phyloP scores from a whole-genome alignment of 2,329 filamentous ascomycete genomes.

The Thelonectria blattea region DNA sequence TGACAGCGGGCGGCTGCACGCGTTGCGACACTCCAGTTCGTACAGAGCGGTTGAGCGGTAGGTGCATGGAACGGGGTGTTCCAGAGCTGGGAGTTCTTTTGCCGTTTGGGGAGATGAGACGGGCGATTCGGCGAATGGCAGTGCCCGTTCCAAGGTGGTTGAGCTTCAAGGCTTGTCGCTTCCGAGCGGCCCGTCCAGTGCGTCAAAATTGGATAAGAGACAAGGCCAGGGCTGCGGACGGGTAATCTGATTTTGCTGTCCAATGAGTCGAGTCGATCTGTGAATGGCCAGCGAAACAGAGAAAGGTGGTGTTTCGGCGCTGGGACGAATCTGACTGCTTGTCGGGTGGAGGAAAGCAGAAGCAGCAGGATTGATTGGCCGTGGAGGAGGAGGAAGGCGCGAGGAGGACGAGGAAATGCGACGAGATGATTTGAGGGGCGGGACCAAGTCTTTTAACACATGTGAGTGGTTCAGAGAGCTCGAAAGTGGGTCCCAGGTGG shows the following conservation, averaged over 20 bases:
- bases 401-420: conserved; percentile 52
- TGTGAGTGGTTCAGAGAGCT: conserved; percentile 60
- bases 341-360: conserved; percentile 44
- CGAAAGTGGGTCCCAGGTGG: conserved; percentile 43
- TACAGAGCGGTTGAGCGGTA: not conserved
- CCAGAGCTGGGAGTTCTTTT: conserved; percentile 5
- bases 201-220: conserved; percentile 16
- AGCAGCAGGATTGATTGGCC: conserved; percentile 54
- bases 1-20: conserved; percentile 5
- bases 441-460: conserved; percentile 50
- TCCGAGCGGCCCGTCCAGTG: conserved; percentile 14
- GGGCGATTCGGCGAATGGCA: conserved; percentile 21
- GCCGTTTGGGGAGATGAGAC: conserved; percentile 23
- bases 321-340: conserved; percentile 42
- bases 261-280: conserved; percentile 36
- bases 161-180: conserved; percentile 20
- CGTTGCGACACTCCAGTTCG: not conserved
- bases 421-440: conserved; percentile 60
- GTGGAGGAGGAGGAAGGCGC: conserved; percentile 47
- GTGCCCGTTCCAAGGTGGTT: conserved; percentile 9
- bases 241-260: conserved; percentile 18
- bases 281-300: conserved; percentile 39
- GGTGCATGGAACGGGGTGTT: not conserved
- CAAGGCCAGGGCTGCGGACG: conserved; percentile 22
- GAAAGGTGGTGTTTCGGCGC: conserved; percentile 37